These are phyloP conservation scores for Suillus ampliporus DNA, from an alignment of 768 basidiomycete species.

Conservation along the genomic window DNA sequence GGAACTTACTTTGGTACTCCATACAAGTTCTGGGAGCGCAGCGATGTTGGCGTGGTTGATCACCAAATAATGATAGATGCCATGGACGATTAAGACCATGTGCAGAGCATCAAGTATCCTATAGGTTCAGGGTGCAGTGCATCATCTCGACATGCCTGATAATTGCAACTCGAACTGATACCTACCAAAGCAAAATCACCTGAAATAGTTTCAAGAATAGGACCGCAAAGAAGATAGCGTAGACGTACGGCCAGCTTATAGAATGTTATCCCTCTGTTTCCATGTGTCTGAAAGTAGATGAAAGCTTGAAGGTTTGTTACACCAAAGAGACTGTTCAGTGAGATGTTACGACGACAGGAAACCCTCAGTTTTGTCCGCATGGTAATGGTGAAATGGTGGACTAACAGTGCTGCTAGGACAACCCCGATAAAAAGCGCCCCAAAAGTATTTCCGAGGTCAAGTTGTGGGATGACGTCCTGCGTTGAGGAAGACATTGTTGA, in stretches of 20 bases:
- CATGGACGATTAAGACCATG: conserved; percentile 39
- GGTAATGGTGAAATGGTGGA: not conserved
- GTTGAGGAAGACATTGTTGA: not conserved
- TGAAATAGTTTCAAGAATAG: not conserved
- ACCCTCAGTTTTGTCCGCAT: not conserved
- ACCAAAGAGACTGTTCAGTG: conserved; percentile 1
- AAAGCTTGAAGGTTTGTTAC: conserved; percentile 4
- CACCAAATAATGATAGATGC: conserved; percentile 43
- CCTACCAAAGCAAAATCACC: conserved; percentile 15
- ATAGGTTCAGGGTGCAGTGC: not conserved
- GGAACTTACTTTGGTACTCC: conserved; percentile 21
- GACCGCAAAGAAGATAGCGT: not conserved
- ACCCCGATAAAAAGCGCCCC: not conserved
- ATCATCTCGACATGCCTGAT: not conserved
- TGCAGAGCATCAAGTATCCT: conserved; percentile 45
- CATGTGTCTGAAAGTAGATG: conserved; percentile 6
- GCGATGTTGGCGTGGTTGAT: conserved; percentile 38
- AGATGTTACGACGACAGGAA: not conserved
- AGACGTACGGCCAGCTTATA: not conserved
- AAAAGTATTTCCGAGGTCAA: not conserved
- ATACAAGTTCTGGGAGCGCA: conserved; percentile 34
- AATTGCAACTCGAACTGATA: not conserved
- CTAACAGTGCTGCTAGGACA: not conserved
- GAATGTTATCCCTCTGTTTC: not conserved
- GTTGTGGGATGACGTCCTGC: not conserved